Base-by-base conservation (phyloP, 2,329 filamentous ascomycete species). In the Calonectria hongkongensis region DNA sequence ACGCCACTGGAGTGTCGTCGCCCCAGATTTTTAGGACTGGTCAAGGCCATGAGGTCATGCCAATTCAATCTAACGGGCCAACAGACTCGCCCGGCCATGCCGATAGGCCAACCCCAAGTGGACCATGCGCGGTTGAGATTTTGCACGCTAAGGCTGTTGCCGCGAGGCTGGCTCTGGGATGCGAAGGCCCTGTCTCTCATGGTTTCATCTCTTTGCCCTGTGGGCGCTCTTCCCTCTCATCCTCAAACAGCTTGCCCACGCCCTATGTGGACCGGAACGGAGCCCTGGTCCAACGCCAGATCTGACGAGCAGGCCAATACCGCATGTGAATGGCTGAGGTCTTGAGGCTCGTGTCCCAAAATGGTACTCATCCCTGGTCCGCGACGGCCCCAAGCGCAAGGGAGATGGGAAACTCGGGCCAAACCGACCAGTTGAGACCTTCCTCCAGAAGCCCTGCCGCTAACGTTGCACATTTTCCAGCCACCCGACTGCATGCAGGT, bases 331-430 rank as follows among this genome's bases (percentile, higher is more conserved):
- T 80, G 78, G 79, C 48, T 75, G 70, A 75, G 74, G 75, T 68
- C 25, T 66, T 65, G 71, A 77, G 79, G 62, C 80, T 83, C 81
- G 81, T 83, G 81, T 83, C 79, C 82, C 63, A 75, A 82, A 81
- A 79, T 80, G 82, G 80, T 66, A 75, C 71, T 73, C 56, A 73
- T 67, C 73, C 73, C 54, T 71, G 74, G 68, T 51, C 63, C 60
- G 62, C 73, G 30, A 33, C 48, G 56, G 39, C 41, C 70, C 72
- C 71, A 63, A 65, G 68, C 58, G 47, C 28, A 50, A 60, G 39
- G 58, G 41, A 67, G 62, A 72, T 70, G 68, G 65, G 65, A 62
- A 70, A 64, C 30, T 62, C 69, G 64, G 65, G 60, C 27, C 41
- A 78, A 66, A 64, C 41, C 51, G 71, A 65, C 66, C 62, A 67